Evolutionary conservation across 2,329 filamentous ascomycete genomes (phyloP), one percentile per base, ranked within the genome.

Genomic region (Pleurostoma richardsiae): DNA sequence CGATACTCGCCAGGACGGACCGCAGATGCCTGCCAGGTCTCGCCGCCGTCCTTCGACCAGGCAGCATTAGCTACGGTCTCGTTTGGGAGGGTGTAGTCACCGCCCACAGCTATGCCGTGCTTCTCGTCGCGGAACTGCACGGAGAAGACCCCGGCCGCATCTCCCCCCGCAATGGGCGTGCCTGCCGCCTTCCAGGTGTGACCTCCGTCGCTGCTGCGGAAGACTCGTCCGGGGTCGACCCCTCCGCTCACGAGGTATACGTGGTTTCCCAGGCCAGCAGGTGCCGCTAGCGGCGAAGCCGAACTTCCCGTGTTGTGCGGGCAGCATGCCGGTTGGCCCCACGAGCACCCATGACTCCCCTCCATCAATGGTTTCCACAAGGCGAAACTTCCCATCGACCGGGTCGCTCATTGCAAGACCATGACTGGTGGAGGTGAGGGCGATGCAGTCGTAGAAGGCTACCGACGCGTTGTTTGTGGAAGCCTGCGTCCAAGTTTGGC

Each of bases 401-500:
- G 63, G 62, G 29, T 65, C 63, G 51, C 62, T 60, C 45, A 65
- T 52, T 3, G 59, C 62, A 38, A 65, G 43, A 5, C 63, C 63
- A 31, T 47, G 55, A 26, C 47, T 31, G 2, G 47, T 40, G 6
- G 30, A 52, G 19, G 58, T 56, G 30, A 66, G 65, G 26, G 56
- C 62, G 41, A 64, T 41, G 51, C 63, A 65, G 51, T 66, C 59
- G 54, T 60, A 66, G 44, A 66, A 65, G 0, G 62, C 63, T 8
- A 52, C 44, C 1, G 54, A 42, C 29, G 64, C 61, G 6, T 48
- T 8, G 41, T 64, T 65, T 11, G 53, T 48, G 42, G 65, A 65
- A 2, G 54, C 46, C 38, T 48, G 54, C 2, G 30, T 45, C 63
- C 63, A 66, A 4, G 54, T 53, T 27, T 28, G 41, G 40, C 59